Percentiles rank a stretch among this genome's conserved stretches.
These are phyloP conservation scores for Thalassiosira livingstoniorum DNA, from an alignment of 352 stramenopile species.

Conservation along the genomic window DNA sequence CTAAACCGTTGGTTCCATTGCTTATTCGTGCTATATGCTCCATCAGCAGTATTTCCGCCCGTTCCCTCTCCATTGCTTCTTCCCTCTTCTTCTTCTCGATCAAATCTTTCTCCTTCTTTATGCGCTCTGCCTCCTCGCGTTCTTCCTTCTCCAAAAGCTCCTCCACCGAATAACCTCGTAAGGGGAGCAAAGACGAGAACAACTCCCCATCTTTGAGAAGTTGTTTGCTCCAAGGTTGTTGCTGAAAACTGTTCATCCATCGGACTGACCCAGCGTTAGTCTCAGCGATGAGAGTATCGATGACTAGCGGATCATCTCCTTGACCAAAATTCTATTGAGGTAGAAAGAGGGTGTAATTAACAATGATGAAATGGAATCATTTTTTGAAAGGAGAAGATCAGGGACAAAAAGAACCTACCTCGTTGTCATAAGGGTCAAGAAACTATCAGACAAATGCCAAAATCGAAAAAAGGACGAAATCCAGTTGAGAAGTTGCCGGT, in stretches of 20 bases:
- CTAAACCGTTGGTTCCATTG: constrained; percentile 44
- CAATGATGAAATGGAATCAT: too few relatives aligned
- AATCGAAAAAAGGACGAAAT: too few relatives aligned
- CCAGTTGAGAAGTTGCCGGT: too few relatives aligned
- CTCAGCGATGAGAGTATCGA: constrained; percentile 87
- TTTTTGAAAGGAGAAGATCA: too few relatives aligned
- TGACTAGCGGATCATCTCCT: constrained; percentile 84
- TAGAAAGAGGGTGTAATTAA: too few relatives aligned
- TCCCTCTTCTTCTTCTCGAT: constrained; percentile 64
- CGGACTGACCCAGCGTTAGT: constrained; percentile 82
- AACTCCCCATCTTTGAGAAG: constrained; percentile 75
- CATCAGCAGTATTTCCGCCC: constrained; percentile 44
- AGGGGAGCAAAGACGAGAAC: constrained; percentile 73
- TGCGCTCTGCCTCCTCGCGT: constrained; percentile 65
- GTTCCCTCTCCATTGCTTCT: constrained; percentile 52
- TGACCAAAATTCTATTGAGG: constrained; percentile 87
- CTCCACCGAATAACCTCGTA: constrained; percentile 78
- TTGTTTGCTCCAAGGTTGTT: constrained; percentile 78
- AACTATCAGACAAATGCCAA: too few relatives aligned
- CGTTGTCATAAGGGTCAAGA: constrained; percentile 87
- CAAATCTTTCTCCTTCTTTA: constrained; percentile 62
- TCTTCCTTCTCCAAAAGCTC: constrained; percentile 77
- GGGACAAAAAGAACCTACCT: too few relatives aligned
- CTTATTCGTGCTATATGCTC: constrained; percentile 37
- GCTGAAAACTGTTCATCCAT: constrained; percentile 83